Conservation (phyloP, 306 rosid species). For the Quercus engelmannii region DNA sequence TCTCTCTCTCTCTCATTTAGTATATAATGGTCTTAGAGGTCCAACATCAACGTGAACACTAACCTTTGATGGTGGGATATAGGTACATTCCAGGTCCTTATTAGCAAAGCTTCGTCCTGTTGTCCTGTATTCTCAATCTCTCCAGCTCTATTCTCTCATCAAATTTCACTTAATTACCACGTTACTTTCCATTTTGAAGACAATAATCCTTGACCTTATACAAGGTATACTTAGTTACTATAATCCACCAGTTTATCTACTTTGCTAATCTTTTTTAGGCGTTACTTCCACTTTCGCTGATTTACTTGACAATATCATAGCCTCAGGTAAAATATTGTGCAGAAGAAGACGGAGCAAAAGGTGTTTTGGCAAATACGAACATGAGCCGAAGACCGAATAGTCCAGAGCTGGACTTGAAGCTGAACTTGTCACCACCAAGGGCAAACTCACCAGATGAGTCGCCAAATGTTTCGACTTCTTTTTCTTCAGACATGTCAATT, state of each 20-base stretch:
- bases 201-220: background rate
- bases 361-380: background rate
- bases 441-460: background rate
- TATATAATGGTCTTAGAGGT: conserved; percentile 5
- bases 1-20: background rate
- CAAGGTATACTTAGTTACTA: background rate
- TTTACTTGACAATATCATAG: background rate
- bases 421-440: conserved; percentile 33
- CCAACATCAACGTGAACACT: background rate
- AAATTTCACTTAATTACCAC: background rate
- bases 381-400: conserved; percentile 34
- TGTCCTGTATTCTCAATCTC: background rate
- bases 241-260: too few relatives aligned
- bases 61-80: background rate
- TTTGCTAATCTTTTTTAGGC: background rate
- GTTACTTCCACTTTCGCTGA: background rate
- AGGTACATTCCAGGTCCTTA: background rate
- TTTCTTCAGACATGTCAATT: conserved; percentile 21
- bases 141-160: background rate
- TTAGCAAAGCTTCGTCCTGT: background rate
- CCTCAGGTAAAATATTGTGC: background rate
- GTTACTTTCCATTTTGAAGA: background rate
- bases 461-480: background rate
- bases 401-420: conserved; percentile 31
- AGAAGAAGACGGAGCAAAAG: too few relatives aligned